Percentiles rank a stretch among this genome's conserved stretches.
phyloP scores from a whole-genome alignment of 148 eudicot genomes.

The Nepenthes gracilis region DNA sequence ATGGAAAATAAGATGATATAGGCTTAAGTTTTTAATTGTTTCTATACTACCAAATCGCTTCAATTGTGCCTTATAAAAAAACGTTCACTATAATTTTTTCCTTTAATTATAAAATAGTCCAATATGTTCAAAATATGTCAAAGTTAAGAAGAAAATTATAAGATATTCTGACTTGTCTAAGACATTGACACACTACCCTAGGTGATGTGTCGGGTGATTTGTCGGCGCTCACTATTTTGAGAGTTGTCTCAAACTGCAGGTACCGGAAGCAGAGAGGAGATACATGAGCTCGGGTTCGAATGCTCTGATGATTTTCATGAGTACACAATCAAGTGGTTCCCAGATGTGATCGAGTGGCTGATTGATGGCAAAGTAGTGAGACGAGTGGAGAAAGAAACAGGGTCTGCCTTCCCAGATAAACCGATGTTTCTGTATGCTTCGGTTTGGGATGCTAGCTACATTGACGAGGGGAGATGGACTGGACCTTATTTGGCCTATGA shows the following conservation, averaged over 20 bases:
- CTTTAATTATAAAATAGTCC: no score
- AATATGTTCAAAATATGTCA: no score
- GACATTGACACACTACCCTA: no score
- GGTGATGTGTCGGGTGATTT: no score
- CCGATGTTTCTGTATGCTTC: conserved; percentile 30
- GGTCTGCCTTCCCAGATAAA: conserved; percentile 12
- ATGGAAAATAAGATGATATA: no score
- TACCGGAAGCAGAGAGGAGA: conserved; percentile 18
- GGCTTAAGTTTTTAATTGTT: no score
- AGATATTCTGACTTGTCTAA: no score
- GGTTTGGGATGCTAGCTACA: conserved; percentile 30
- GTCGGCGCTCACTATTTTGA: no score
- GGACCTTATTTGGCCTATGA: conserved; percentile 20
- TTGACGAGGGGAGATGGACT: conserved; percentile 23
- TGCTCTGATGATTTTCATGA: conserved; percentile 28
- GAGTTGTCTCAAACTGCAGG: conserved; percentile 4
- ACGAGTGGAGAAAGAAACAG: conserved; percentile 6
- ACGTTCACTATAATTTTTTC: no score
- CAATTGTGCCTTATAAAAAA: no score
- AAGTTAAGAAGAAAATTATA: no score
- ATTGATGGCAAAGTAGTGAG: conserved; percentile 15
- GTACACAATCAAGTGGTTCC: conserved; percentile 24
- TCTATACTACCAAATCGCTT: no score
- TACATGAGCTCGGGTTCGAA: conserved; percentile 19
- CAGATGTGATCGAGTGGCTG: conserved; percentile 19